These are phyloP conservation scores for Lecanoromycetidae sp. DNA, from an alignment of 2,329 filamentous ascomycete genomes.

Conservation along the genomic window DNA sequence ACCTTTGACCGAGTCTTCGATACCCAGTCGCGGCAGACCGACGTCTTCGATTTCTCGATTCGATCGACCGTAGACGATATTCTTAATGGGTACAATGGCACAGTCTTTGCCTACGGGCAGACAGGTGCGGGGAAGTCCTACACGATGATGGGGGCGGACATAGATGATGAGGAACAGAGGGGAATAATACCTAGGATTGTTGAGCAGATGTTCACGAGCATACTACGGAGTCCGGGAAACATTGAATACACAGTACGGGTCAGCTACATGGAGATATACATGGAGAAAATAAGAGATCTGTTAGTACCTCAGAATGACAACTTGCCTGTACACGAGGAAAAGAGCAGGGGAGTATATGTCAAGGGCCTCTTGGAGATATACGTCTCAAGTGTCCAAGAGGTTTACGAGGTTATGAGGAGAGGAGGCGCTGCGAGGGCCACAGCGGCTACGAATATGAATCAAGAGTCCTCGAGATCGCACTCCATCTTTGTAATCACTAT, in stretches of 20 bases:
- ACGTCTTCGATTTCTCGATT: conserved; percentile 98
- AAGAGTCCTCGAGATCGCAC: conserved; percentile 93
- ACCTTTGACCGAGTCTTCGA: conserved; percentile 97
- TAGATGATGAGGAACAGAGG: conserved; percentile 75
- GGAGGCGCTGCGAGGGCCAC: conserved; percentile 85
- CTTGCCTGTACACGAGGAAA: conserved; percentile 93
- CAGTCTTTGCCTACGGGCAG: conserved; percentile 96
- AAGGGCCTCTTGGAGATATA: conserved; percentile 92
- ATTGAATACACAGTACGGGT: conserved; percentile 98
- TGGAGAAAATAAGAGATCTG: conserved; percentile 94
- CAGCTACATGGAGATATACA: conserved; percentile 99
- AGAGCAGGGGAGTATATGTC: conserved; percentile 89
- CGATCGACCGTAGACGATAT: conserved; percentile 93
- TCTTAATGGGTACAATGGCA: conserved; percentile 97
- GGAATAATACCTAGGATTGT: conserved; percentile 96
- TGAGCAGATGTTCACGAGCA: conserved; percentile 94
- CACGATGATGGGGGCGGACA: conserved; percentile 96
- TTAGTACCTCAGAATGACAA: conserved; percentile 90
- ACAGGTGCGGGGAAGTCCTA: conserved; percentile 98
- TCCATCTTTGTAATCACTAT: conserved; percentile 97
- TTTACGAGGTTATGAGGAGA: conserved; percentile 91
- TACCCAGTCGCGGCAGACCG: conserved; percentile 77
- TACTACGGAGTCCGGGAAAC: conserved; percentile 77
- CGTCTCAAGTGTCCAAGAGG: conserved; percentile 86
- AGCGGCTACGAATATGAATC: conserved; percentile 97